Percentiles rank a stretch among this genome's conserved stretches.
Conservation (phyloP, 139 green algal genomes). For the Micromonas commoda region DNA sequence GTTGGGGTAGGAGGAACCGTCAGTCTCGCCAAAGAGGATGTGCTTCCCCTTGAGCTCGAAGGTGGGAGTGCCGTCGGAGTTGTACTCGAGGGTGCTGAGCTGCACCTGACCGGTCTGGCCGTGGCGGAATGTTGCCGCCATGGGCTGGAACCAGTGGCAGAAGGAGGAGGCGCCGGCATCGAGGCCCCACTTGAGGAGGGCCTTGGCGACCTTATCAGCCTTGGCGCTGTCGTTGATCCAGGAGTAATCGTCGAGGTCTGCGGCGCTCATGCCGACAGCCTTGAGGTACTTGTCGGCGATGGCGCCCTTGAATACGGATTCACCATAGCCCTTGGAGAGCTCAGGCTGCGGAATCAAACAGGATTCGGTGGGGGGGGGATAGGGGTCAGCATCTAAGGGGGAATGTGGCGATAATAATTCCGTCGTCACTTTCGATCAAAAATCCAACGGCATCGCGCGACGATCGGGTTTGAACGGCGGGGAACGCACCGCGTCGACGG, state of each 20-base stretch:
- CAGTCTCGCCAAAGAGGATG: constrained; percentile 30
- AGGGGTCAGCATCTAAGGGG: not conserved
- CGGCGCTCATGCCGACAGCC: not conserved
- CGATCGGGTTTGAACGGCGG: not conserved
- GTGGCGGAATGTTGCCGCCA: constrained; percentile 25
- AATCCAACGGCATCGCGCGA: not conserved
- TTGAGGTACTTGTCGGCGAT: constrained; percentile 30
- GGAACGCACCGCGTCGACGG: not conserved
- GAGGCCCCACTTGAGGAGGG: constrained; percentile 26
- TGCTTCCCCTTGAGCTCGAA: constrained; percentile 26
- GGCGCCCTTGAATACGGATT: constrained; percentile 27
- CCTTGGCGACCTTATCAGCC: constrained; percentile 25
- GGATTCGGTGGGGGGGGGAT: not conserved
- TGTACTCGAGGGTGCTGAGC: constrained; percentile 26
- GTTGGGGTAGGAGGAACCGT: constrained; percentile 38
- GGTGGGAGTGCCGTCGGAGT: not conserved
- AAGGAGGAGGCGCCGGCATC: constrained; percentile 20
- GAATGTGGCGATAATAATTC: not conserved
- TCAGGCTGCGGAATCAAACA: not conserved
- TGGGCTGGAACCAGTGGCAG: constrained; percentile 41
- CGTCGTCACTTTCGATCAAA: not conserved
- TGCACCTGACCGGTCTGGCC: constrained; percentile 28
- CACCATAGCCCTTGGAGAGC: constrained; percentile 21
- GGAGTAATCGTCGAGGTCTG: not conserved
- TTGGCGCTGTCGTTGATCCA: constrained; percentile 29